Evolutionary conservation across 805 yeast genomes (phyloP), one percentile per base, ranked within the genome.

Genomic region (Myxozyma melibiosi): DNA sequence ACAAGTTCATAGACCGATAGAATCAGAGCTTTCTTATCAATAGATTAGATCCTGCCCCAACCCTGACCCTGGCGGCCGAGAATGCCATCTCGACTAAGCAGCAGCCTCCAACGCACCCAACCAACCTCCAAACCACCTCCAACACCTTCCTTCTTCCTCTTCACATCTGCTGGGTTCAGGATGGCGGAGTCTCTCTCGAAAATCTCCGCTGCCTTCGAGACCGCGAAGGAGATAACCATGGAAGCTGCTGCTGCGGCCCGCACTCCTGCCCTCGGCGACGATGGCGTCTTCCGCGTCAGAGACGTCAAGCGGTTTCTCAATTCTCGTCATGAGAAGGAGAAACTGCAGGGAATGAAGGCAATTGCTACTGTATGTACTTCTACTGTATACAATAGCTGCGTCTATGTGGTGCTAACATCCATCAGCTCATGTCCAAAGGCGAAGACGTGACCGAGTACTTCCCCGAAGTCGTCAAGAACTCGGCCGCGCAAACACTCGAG

Each of bases 391-490:
- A 25, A 34, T 16, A 27, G 11, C 13, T 25, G 41, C 18, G 37
- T 25, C 28, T 39, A 27, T 6, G 13, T 34, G 45, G 37, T 42
- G 49, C 18, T 16, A 24, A 22, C 30, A 22, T 13, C 28, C 38
- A 5, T 5, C 30, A 67, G 55, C 62, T 69, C 20, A 68, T 67
- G 65, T 70, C 71, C 22, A 60, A 61, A 30, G 76, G 76, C 13
- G 67, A 76, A 51, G 79, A 80, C 28, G 74, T 79, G 8, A 63
- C 75, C 3, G 75, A 72, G 57, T 80, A 74, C 67, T 92, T 89
- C 76, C 90, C 97, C 0, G 91, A 88, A 66, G 94, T 94, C 4
- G 86, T 94, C 55, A 92, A 91, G 71, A 90, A 90, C 70, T 84
- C 91, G 34, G 86, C 89, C 5, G 84, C 92, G 18, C 72, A 75